A percentile compares a stretch with the other conserved stretches of the same genome.
Conservation (phyloP, 1,139 yeast species). For the Geotrichum macrosporum region DNA sequence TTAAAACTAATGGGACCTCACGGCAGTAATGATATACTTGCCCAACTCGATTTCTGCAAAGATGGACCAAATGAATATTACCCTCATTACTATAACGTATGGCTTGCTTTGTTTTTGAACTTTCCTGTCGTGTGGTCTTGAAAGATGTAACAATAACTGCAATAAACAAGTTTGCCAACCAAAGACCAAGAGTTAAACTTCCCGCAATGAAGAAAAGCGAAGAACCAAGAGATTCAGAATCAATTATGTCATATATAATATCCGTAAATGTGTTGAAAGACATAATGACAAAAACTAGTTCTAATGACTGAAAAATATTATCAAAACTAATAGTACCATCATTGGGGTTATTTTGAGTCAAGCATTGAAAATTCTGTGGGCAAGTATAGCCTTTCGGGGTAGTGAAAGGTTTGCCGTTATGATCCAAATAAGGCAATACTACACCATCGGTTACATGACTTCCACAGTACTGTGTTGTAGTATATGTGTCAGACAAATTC, state of each 20-base stretch:
- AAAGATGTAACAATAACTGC: slow-evolving; percentile 87
- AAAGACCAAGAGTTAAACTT: slow-evolving; percentile 69
- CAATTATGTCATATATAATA: slow-evolving; percentile 81
- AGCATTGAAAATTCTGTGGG: slow-evolving; percentile 71
- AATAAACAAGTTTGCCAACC: slow-evolving; percentile 80
- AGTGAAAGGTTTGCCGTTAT: slow-evolving; percentile 47
- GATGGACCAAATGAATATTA: slow-evolving; percentile 23
- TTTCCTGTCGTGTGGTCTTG: slow-evolving; percentile 35
- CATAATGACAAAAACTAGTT: slow-evolving; percentile 80
- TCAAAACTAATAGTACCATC: slow-evolving; percentile 76
- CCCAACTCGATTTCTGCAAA: slow-evolving; percentile 26
- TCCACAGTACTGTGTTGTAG: slow-evolving; percentile 74
- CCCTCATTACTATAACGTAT: background rate
- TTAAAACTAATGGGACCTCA: slow-evolving; percentile 48
- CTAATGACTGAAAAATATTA: slow-evolving; percentile 75
- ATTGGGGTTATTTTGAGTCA: slow-evolving; percentile 65
- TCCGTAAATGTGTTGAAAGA: slow-evolving; percentile 91
- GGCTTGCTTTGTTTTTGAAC: slow-evolving; percentile 1
- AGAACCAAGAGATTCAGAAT: slow-evolving; percentile 75
- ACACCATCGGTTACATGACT: slow-evolving; percentile 51
- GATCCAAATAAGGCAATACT: slow-evolving; percentile 50
- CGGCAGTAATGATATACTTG: slow-evolving; percentile 24
- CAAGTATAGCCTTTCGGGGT: slow-evolving; percentile 72
- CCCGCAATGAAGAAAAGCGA: slow-evolving; percentile 71
- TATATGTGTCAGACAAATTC: slow-evolving; percentile 55